These are phyloP conservation scores for Fonsecaea pedrosoi DNA, from an alignment of 2,329 filamentous ascomycete genomes.

Conservation along the genomic window DNA sequence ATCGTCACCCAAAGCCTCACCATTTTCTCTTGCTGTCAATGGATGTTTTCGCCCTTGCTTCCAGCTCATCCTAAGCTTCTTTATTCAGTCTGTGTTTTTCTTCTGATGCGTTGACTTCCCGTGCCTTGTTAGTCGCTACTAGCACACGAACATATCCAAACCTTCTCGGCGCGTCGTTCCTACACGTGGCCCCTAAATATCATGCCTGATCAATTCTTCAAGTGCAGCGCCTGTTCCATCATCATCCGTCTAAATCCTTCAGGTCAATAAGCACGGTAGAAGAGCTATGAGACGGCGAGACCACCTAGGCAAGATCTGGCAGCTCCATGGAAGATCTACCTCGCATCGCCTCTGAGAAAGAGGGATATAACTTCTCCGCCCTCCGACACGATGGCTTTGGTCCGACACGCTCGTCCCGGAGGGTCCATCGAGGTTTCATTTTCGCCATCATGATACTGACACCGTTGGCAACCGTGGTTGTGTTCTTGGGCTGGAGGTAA, in stretches of 20 bases:
- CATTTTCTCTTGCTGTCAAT: background rate
- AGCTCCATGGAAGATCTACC: slow-evolving; percentile 9
- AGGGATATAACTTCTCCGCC: background rate
- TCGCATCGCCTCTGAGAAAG: background rate
- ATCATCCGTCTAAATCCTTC: background rate
- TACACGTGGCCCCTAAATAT: background rate
- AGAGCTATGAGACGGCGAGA: background rate
- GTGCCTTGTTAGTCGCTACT: background rate
- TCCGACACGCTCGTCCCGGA: background rate
- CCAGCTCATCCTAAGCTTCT: background rate
- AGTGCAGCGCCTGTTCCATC: background rate
- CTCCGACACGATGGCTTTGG: background rate
- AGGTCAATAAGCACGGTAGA: background rate
- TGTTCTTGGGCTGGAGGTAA: slow-evolving; percentile 14
- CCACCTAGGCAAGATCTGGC: slow-evolving; percentile 6
- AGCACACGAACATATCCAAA: background rate
- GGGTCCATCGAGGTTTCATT: slow-evolving; percentile 6
- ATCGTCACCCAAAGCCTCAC: background rate
- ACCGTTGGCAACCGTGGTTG: slow-evolving; percentile 3
- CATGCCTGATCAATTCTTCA: background rate
- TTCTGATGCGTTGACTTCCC: background rate
- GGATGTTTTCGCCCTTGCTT: background rate
- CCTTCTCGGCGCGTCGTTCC: background rate
- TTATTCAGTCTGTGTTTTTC: background rate
- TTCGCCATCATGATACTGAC: slow-evolving; percentile 7